Base-by-base conservation (phyloP, 1,284 basidiomycete species). In the Malassezia psittaci region DNA sequence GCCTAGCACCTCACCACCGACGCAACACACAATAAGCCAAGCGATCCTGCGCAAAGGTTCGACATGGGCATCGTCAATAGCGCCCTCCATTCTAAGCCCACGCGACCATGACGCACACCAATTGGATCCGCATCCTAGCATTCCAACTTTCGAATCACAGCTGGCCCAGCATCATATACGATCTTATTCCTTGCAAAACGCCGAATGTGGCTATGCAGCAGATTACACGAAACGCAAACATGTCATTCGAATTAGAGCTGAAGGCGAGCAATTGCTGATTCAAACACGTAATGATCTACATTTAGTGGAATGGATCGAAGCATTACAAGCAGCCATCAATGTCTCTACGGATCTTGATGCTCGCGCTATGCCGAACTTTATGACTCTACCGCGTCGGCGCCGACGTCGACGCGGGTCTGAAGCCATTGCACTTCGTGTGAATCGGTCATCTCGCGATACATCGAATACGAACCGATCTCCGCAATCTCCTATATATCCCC, bases 281-380 rank as follows among this genome's bases (percentile, higher is more conserved):
- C 94, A 98, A 77, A 88, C 88, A 2, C 83, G 82, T 51, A 86
- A 88, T 72, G 85, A 91, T 43, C 81, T 83, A 36, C 83, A 84
- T 43, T 89, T 94, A 9, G 88, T 98, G 42, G 84, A 88, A 63
- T 93, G 91, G 89, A 93, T 98, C 66, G 93, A 98, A 84, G 90
- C 84, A 12, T 80, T 96, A 53, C 91, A 96, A 78, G 86, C 90
- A 38, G 87, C 88, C 1, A 85, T 88, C n/a, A 94, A 94, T 75
- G 84, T 96, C 45, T 81, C 90, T 2, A 78, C 91, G 52, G 94
- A 98, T 76, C 77, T 98, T 59, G 94, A 96, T 70, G 83, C 84
- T 47, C 81, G 93, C 45, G 81, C 82, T 15, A 69, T 74, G 69
- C 72, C 72, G 50, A 73, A 72, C 53, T 74, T 74, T 55, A 65